Percentiles rank a stretch among this genome's conserved stretches.
These are phyloP conservation scores for Neobulgaria alba DNA, from an alignment of 2,329 filamentous ascomycete genomes.

Conservation along the genomic window DNA sequence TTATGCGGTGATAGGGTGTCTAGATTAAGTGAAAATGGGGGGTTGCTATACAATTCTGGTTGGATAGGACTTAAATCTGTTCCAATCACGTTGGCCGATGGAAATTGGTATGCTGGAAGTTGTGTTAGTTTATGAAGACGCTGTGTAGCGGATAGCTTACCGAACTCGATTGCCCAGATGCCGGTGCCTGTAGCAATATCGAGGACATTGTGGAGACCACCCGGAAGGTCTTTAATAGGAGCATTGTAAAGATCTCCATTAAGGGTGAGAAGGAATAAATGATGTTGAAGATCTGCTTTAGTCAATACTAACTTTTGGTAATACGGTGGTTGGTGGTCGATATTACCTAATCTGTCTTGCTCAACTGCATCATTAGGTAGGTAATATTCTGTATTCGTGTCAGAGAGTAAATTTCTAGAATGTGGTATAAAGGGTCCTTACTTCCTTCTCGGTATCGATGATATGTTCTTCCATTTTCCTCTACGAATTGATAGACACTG, in stretches of 20 bases:
- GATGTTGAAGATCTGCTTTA: constrained; percentile 9
- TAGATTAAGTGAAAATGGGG: constrained; percentile 13
- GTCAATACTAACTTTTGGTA: no score
- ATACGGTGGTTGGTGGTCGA: neutral
- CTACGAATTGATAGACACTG: constrained; percentile 10
- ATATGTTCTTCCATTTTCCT: constrained; percentile 14
- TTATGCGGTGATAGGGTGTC: no score
- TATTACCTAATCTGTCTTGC: constrained; percentile 7
- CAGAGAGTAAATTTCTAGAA: neutral
- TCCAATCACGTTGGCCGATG: constrained; percentile 31
- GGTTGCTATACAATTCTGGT: constrained; percentile 30
- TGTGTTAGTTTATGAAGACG: neutral
- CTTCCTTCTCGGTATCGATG: constrained; percentile 9
- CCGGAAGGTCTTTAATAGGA: constrained; percentile 4
- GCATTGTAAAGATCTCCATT: constrained; percentile 6
- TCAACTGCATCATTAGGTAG: constrained; percentile 29
- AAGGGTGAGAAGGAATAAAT: constrained; percentile 6
- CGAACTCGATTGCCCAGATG: constrained; percentile 31
- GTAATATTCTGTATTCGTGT: constrained; percentile 3
- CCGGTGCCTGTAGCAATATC: constrained; percentile 35
- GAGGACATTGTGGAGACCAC: constrained; percentile 24
- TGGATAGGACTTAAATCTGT: constrained; percentile 61
- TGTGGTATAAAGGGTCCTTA: neutral
- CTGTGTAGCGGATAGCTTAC: neutral
- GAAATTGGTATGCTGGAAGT: constrained; percentile 1